Evolutionary conservation across 1,139 yeast species (phyloP).

Genomic region (Debaryomycetaceae sp.): DNA sequence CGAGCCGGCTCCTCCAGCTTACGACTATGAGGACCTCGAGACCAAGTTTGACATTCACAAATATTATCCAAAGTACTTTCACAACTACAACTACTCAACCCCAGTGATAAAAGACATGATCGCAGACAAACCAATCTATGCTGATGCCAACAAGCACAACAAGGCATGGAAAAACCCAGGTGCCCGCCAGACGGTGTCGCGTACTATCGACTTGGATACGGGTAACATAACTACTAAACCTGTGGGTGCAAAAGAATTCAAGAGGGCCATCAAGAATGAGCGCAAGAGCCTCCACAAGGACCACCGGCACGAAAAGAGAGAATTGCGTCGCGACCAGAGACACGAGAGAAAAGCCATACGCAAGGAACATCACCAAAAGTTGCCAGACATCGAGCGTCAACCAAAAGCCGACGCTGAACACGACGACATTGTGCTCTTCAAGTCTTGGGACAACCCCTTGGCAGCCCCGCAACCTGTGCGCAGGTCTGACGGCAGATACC

Average conservation of each 20-base stretch:
- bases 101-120: constrained; percentile 35
- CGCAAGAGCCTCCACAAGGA: constrained; percentile 9
- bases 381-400: not conserved
- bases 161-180: constrained; percentile 15
- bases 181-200: constrained; percentile 1
- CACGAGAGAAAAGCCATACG: constrained; percentile 3
- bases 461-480: constrained; percentile 3
- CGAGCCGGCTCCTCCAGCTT: constrained; percentile 7
- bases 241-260: constrained; percentile 11
- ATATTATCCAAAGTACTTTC: constrained; percentile 39
- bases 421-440: not conserved
- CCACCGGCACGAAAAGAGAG: constrained; percentile 9
- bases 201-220: constrained; percentile 6
- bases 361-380: not conserved
- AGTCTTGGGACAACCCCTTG: constrained; percentile 7
- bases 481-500: constrained; percentile 4
- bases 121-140: constrained; percentile 38
- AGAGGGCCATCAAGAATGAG: constrained; percentile 11
- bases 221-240: constrained; percentile 11
- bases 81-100: constrained; percentile 34
- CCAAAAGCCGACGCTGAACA: not conserved
- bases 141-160: constrained; percentile 36
- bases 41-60: constrained; percentile 30
- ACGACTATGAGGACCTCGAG: constrained; percentile 38
- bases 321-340: constrained; percentile 2